Evolutionary conservation across 1,284 basidiomycete genomes (phyloP).

Genomic region (Pseudozyma sp.): DNA sequence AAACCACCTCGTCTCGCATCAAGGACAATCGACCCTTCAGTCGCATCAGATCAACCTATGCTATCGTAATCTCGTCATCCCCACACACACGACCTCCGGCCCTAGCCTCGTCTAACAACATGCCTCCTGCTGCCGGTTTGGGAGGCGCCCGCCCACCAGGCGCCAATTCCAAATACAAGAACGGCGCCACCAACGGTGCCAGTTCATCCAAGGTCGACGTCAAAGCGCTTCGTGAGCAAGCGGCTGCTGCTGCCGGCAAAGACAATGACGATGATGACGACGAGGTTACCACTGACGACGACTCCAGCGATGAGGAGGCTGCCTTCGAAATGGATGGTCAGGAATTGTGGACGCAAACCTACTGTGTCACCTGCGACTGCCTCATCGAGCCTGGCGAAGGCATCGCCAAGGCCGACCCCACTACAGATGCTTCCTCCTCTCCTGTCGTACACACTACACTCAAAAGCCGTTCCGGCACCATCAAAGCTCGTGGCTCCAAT

Average conservation of each 20-base stretch:
- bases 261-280: slow-evolving; percentile 37
- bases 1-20: no score
- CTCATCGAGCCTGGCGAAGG: slow-evolving; percentile 62
- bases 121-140: slow-evolving; percentile 21
- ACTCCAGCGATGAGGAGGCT: slow-evolving; percentile 51
- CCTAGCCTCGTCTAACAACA: slow-evolving; percentile 15
- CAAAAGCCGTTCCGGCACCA: slow-evolving; percentile 55
- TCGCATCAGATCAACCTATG: slow-evolving; percentile 18
- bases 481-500: slow-evolving; percentile 45
- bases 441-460: slow-evolving; percentile 34
- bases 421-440: background rate
- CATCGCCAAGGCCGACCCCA: slow-evolving; percentile 26
- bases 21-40: background rate
- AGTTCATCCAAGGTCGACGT: slow-evolving; percentile 32
- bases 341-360: slow-evolving; percentile 62
- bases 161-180: slow-evolving; percentile 2
- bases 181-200: slow-evolving; percentile 5
- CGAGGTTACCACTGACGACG: slow-evolving; percentile 34
- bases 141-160: slow-evolving; percentile 27
- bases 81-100: background rate
- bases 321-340: slow-evolving; percentile 65
- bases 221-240: slow-evolving; percentile 11
- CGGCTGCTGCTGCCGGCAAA: no score
- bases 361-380: slow-evolving; percentile 61
- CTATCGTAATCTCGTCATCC: slow-evolving; percentile 8